These are phyloP conservation scores for Penicillium arizonense DNA, from an alignment of 495 filamentous ascomycete genomes.

Conservation along the genomic window DNA sequence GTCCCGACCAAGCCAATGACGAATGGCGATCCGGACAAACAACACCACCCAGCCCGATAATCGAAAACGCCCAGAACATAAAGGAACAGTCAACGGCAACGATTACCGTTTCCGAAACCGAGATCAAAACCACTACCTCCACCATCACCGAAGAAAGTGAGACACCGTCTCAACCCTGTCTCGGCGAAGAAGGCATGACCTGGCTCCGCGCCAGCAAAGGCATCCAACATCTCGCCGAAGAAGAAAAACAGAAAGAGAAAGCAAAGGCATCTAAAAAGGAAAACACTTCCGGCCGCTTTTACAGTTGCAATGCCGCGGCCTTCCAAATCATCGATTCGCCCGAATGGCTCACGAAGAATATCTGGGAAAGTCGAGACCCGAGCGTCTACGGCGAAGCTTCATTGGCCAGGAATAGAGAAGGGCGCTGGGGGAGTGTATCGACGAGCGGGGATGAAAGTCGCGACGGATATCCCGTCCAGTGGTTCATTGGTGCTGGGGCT, in stretches of 20 bases:
- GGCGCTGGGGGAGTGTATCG: background rate
- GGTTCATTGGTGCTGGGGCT: background rate
- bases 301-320: background rate
- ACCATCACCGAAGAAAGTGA: background rate
- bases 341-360: background rate
- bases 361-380: slow-evolving; percentile 1
- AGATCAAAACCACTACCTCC: background rate
- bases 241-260: background rate
- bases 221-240: background rate
- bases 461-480: background rate
- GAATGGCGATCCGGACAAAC: slow-evolving; percentile 2
- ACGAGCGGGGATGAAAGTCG: background rate
- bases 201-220: slow-evolving; percentile 18
- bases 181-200: slow-evolving; percentile 12
- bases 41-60: background rate
- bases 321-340: background rate
- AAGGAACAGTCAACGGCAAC: too few relatives aligned
- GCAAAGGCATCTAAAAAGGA: background rate
- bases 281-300: background rate
- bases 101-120: background rate
- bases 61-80: background rate
- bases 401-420: background rate
- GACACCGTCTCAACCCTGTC: background rate
- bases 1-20: slow-evolving; percentile 14
- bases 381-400: background rate